Evolutionary conservation across 148 eudicot genomes (phyloP).

Genomic region (Polygonum aviculare): DNA sequence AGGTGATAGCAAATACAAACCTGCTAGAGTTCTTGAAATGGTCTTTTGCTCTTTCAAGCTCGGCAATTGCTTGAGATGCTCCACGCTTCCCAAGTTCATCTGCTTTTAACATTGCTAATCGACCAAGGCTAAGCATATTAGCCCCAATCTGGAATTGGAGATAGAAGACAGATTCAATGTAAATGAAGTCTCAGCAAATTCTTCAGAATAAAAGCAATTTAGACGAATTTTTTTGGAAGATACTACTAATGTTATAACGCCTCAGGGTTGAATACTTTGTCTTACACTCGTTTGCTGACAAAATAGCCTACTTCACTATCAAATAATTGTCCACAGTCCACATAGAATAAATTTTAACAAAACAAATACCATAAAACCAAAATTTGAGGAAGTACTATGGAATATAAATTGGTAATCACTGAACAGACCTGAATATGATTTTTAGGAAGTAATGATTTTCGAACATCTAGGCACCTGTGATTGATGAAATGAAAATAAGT

Average conservation of each 20-base stretch:
- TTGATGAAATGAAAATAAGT: not conserved
- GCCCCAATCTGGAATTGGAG: constrained; percentile 46
- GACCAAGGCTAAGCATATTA: constrained; percentile 67
- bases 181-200: not conserved
- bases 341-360: not conserved
- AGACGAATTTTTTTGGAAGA: not conserved
- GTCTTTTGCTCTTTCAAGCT: constrained; percentile 54
- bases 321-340: not conserved
- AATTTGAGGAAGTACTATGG: not conserved
- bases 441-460: constrained; percentile 58
- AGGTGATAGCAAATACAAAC: constrained; percentile 28
- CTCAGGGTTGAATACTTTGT: not conserved
- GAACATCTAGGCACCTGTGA: constrained; percentile 71
- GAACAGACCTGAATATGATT: constrained; percentile 80
- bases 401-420: not conserved
- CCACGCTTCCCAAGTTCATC: constrained; percentile 27
- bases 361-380: not conserved
- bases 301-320: not conserved
- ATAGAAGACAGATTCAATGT: not conserved
- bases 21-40: constrained; percentile 48
- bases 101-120: constrained; percentile 41
- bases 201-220: not conserved
- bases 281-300: not conserved
- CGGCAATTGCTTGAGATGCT: constrained; percentile 37
- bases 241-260: not conserved